Base-by-base conservation (phyloP, 495 filamentous ascomycete genomes). In the Neurospora sp. region DNA sequence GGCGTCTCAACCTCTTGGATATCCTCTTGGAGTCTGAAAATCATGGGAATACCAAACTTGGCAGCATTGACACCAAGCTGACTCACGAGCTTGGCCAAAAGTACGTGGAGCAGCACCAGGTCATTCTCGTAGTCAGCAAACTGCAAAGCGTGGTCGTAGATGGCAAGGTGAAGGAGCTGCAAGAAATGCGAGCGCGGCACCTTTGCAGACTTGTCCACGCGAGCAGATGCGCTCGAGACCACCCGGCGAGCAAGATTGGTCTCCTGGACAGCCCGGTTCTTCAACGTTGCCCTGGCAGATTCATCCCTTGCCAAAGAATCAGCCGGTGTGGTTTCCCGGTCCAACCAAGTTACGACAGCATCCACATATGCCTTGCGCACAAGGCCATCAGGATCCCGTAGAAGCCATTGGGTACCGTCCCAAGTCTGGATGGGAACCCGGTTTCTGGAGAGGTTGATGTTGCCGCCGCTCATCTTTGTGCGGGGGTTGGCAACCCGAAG, bases 391-490 rank as follows among this genome's bases (percentile, higher is more conserved):
- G 88, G 84, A 77, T 97, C 94, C 20, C 91, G 87, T 27, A 97
- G 82, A 65, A 98, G 87, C 89, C 92, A 96, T 71, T 97, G 93
- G 0, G 94, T 96, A 14, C 93, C 93, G 80, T 97, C 93, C 94
- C 94, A 98, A 0, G 93, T 90, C 44, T 91, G 85, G 42, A 95
- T 85, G 3, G 89, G 89, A 3, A 97, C 92, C 40, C 82, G 87
- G 76, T 90, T 92, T 73, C 94, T 87, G 1, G 88, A 88, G 59
- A 94, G 86, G 12, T 86, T 88, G 0, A 87, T 84, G 35, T 88
- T 88, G 31, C 87, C 85, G 71, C 84, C 85, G 72, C 84, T 87
- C 68, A 89, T 83, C 71, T 87, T 87, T 3, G 83, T 83, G 40
- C 86, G 86, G 22, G 87, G 85, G 73, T 95, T 95, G 4, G 93